Base-by-base conservation (phyloP, 2,329 filamentous ascomycete genomes). In the Penicillium paneum region DNA sequence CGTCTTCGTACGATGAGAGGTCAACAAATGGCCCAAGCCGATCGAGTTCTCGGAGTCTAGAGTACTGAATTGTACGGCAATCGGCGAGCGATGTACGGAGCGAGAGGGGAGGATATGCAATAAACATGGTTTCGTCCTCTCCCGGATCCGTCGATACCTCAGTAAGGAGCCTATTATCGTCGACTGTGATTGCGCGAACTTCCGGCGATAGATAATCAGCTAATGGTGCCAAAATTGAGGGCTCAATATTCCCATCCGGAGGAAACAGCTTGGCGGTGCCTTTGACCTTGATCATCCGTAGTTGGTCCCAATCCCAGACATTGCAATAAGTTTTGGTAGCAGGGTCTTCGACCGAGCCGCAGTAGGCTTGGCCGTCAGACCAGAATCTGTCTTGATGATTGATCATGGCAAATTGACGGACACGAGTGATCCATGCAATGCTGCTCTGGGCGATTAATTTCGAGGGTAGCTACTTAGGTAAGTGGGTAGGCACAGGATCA, bases 291-390 rank as follows among this genome's bases (percentile, higher is more conserved):
- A 65, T 32, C 51, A 62, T 51, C 12, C 51, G 49, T 24, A 66
- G 54, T 35, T 50, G 61, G 58, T 64, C 60, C 59, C 58, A 67
- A 52, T 66, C 61, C 64, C 61, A 64, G 42, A 64, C 53, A 21
- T 66, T 58, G 49, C 51, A 61, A 36, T 63, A 49, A 15, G 51
- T 46, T 59, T 64, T 44, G 12, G 59, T 57, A 0, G 26, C 13
- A 4, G 63, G 59, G 39, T 54, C 58, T 51, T 62, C 55, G 12
- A 44, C 52, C 10, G 51, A 34, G 39, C 56, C 57, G 6, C 56
- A 61, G 52, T 62, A 65, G 49, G 17, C 7, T 32, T 61, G 55
- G 7, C 59, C 54, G 11, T 63, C 52, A 21, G 58, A 60, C 26
- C 28, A 61, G 47, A 65, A 63, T 36, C 31, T 44, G 7, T 51